Evolutionary conservation across 2,329 filamentous ascomycete species (phyloP).

Genomic region (Cucurbitaria berberidis): DNA sequence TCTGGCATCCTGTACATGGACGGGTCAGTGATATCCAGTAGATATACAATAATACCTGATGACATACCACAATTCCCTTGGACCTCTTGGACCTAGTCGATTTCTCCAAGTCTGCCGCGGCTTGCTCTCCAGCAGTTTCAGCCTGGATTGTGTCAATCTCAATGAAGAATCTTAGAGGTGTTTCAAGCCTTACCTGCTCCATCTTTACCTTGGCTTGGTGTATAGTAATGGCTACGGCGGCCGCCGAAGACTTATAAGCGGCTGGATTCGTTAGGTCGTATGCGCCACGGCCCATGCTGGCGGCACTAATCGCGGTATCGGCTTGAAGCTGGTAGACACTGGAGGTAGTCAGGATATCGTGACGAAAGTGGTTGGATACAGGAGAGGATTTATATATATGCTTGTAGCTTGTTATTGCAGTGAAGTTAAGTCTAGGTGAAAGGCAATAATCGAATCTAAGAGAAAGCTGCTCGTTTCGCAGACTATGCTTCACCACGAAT

Average conservation of each 20-base stretch:
- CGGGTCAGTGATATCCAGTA: constrained; percentile 11
- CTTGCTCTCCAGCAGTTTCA: background rate
- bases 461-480: background rate
- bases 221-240: background rate
- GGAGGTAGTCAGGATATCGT: background rate
- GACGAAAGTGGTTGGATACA: background rate
- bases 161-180: background rate
- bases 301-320: background rate
- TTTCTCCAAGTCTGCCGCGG: constrained; percentile 4
- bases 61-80: constrained; percentile 16
- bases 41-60: background rate
- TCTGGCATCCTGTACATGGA: constrained; percentile 9
- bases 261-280: constrained; percentile 23
- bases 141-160: background rate
- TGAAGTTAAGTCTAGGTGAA: background rate
- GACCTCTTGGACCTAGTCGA: constrained; percentile 16
- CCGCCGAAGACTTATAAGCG: constrained; percentile 6
- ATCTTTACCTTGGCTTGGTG: background rate
- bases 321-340: background rate
- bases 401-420: background rate
- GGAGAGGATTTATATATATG: background rate
- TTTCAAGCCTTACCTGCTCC: constrained; percentile 4
- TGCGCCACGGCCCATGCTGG: constrained; percentile 24
- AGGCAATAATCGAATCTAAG: no score
- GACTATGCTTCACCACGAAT: background rate